phyloP scores from a whole-genome alignment of 805 yeast genomes.

The Lachancea lanzarotensis region DNA sequence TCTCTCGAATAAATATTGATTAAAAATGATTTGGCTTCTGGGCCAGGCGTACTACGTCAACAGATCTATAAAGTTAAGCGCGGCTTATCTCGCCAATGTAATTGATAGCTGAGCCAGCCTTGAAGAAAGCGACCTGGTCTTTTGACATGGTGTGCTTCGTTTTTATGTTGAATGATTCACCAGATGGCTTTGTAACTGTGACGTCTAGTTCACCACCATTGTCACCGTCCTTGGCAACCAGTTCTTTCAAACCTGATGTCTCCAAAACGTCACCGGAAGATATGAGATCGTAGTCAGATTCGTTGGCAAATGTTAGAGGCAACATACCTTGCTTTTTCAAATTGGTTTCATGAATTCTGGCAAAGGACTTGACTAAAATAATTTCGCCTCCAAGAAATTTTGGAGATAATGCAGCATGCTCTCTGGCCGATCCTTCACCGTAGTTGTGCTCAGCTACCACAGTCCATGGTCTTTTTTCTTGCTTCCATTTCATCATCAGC shows the following conservation, averaged over 20 bases:
- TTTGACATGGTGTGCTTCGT: slow-evolving; percentile 94
- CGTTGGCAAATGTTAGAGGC: slow-evolving; percentile 88
- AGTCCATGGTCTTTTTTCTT: slow-evolving; percentile 78
- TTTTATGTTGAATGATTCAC: slow-evolving; percentile 60
- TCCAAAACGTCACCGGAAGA: slow-evolving; percentile 70
- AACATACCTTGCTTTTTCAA: slow-evolving; percentile 88
- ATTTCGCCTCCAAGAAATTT: slow-evolving; percentile 88
- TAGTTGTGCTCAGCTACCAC: slow-evolving; percentile 97
- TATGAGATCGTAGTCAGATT: slow-evolving; percentile 78
- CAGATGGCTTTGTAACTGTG: slow-evolving; percentile 67
- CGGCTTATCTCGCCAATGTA: slow-evolving; percentile 62
- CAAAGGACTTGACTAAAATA: slow-evolving; percentile 88
- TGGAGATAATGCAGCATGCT: slow-evolving; percentile 96
- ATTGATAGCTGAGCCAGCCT: slow-evolving; percentile 95
- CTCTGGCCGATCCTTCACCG: slow-evolving; percentile 99
- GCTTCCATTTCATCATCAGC: slow-evolving; percentile 92
- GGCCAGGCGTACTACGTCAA: slow-evolving; percentile 13
- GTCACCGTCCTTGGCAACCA: slow-evolving; percentile 75
- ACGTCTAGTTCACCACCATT: slow-evolving; percentile 77
- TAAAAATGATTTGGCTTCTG: slow-evolving; percentile 23
- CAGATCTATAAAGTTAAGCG: slow-evolving; percentile 16
- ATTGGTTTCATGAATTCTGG: slow-evolving; percentile 97
- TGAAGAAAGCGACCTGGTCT: slow-evolving; percentile 93
- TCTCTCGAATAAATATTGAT: slow-evolving; percentile 13
- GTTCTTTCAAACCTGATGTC: slow-evolving; percentile 65